A percentile compares a stretch with the other conserved stretches of the same genome.
Conservation (phyloP, 192 early-diverging fungal genomes). For the Funneliformis geosporum region DNA sequence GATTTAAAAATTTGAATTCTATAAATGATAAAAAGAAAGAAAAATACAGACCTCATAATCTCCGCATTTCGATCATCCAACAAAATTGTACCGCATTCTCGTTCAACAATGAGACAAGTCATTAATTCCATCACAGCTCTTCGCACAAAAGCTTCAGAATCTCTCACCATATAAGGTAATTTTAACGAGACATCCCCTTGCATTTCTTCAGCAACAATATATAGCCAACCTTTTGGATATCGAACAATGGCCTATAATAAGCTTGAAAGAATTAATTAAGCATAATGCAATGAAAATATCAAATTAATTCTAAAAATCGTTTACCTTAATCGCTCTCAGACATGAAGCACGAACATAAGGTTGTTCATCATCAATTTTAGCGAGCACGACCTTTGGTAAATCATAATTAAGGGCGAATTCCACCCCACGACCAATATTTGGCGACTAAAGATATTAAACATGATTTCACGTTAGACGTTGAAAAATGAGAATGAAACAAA, state of each 20-base stretch:
- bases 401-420: constrained; percentile 47
- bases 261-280: background rate
- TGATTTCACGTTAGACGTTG: background rate
- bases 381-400: constrained; percentile 39
- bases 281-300: background rate
- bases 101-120: constrained; percentile 47
- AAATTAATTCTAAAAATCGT: background rate
- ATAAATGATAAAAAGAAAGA: constrained; percentile 3
- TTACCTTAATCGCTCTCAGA: constrained; percentile 46
- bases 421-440: constrained; percentile 34
- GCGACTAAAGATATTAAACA: background rate
- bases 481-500: too few species aligned
- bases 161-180: constrained; percentile 49
- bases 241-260: constrained; percentile 42
- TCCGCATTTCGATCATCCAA: constrained; percentile 39
- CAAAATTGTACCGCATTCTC: constrained; percentile 48
- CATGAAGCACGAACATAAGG: constrained; percentile 57
- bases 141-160: constrained; percentile 55
- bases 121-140: constrained; percentile 54
- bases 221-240: constrained; percentile 49
- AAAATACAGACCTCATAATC: constrained; percentile 33
- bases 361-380: constrained; percentile 49
- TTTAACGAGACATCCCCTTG: constrained; percentile 38
- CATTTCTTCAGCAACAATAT: constrained; percentile 42
- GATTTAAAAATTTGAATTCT: background rate